Percentiles rank a stretch among this genome's conserved stretches.
phyloP scores from a whole-genome alignment of 164 flowering plant species.

The Paratinospora sagittata region DNA sequence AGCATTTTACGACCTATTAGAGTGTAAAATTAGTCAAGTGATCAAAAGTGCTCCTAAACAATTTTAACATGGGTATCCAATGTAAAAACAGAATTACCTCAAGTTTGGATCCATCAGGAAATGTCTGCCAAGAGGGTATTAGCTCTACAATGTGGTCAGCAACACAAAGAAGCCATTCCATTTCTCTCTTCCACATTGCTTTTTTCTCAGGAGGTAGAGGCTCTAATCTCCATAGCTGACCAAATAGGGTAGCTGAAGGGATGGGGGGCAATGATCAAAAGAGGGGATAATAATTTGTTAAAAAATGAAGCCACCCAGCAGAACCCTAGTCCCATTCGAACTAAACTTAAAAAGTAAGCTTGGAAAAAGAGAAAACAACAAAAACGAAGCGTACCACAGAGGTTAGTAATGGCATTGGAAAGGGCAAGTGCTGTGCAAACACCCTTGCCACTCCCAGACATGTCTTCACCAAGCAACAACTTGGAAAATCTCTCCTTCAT shows the following conservation, averaged over 20 bases:
- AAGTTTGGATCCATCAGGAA: conserved; percentile 80
- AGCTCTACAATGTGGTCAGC: conserved; percentile 89
- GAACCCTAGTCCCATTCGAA: no score
- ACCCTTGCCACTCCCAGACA: conserved; percentile 80
- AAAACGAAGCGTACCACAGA: conserved; percentile 42
- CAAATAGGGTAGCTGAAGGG: conserved; percentile 70
- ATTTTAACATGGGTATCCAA: neutral
- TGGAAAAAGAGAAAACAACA: conserved; percentile 11
- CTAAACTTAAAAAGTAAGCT: neutral
- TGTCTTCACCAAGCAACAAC: conserved; percentile 75
- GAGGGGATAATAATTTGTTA: neutral
- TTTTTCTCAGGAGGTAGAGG: conserved; percentile 75
- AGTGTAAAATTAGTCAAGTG: no score
- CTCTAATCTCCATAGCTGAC: conserved; percentile 94
- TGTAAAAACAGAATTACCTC: conserved; percentile 47
- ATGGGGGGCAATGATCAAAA: neutral
- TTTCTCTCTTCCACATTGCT: conserved; percentile 89
- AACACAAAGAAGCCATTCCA: conserved; percentile 87
- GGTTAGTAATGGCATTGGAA: conserved; percentile 81
- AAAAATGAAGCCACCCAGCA: neutral
- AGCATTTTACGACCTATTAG: neutral
- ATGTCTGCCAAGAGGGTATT: conserved; percentile 84
- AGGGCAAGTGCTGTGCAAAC: conserved; percentile 68
- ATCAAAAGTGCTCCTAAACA: no score
- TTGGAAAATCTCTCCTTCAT: conserved; percentile 82